Evolutionary conservation across 108 stramenopile species (phyloP), one percentile per base, ranked within the genome.

Genomic region (Seminavis robusta): DNA sequence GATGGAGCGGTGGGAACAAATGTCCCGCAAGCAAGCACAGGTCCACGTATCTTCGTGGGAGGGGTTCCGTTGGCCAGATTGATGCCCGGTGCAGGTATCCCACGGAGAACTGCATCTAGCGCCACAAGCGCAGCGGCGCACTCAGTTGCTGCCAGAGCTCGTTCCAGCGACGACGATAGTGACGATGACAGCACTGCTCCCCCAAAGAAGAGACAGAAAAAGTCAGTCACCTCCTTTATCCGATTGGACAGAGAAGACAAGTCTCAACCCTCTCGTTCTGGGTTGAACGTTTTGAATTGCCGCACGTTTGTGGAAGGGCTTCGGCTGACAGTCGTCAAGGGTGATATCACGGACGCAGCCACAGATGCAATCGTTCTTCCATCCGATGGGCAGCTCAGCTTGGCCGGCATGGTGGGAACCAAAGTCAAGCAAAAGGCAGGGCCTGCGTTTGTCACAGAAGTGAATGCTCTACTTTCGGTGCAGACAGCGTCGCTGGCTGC

Each of bases 281-380:
- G 46, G 11, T n/a, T 47, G 46, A n/a, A 10, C 11, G 46, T 47
- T 10, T 47, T 47, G 46, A 47, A 47, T 15, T 11, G 46, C 15
- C 46, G 46, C 10, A 47, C 46, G 25, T 47, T 47, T 27, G 46
- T 47, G 13, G 46, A 47, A 47, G 46, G 46, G 9, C 46, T 47
- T 9, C 46, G 46, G 10, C 46, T 47, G 19, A 47, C 46, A 25
- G 46, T 47, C 46, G 46, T 47, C 10, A 20, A 27, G 19, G 46
- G 46, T n/a, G 46, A 47, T 13, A 47, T 47, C 25, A n/a, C 46
- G 11, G 46, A 10, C 9, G 9, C 46, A 9, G 15, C 9, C 10
- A 47, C 46, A 47, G 46, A 47, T 13, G 46, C 46, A 9, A 47
- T 47, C 15, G 46, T 47, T 9, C 11, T 47, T 9, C 46, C 46